Evolutionary conservation across 148 eudicot genomes (phyloP), one percentile per base, ranked within the genome.

Genomic region (Hydrangea macrophylla): DNA sequence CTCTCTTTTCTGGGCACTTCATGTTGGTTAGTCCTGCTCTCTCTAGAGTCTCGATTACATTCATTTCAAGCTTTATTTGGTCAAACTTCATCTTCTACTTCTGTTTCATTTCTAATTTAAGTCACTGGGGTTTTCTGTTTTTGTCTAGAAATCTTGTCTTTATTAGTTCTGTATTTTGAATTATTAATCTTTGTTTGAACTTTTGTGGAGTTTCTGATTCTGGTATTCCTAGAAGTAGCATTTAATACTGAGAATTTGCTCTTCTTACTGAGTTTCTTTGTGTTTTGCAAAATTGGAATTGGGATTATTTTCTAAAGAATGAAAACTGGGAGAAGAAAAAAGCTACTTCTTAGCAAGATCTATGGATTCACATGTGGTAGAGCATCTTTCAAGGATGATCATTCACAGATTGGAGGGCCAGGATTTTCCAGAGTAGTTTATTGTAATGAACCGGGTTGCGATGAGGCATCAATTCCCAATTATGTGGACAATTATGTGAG

Each of bases 351-450:
- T 23, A 88, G 93, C 81, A 92, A 87, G 86, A 82, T 89, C 72
- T 85, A 89, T 54, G 67, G 89, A 51, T 85, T 92, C 62, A 70
- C 67, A 62, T 82, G 90, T 74, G 80, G 83, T n/a, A 83, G 44
- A 67, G 65, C 69, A 33, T 69, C 81, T 25, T 67, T 79, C 27
- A 30, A 71, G 67, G 91, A 81, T 9, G 91, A 87, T 55, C 82
- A 81, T 42, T 73, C 83, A 13, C 89, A 85, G 55, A 90, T 92
- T 58, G 98, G 98, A 33, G 89, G 90, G 4, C 93, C 93, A 31
- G 98, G 98, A 0, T 92, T 85, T 70, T 89, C 93, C 26, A 87
- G 98, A 67, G 86, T 92, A 23, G 91, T 90, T 25, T 86, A 23
- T 75, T 79, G 88, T 60, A 89, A 89, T 77, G 96, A 92, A 33